These are phyloP conservation scores for Trypanosoma boissoni DNA, from an alignment of 208 protist genomes.

Conservation along the genomic window DNA sequence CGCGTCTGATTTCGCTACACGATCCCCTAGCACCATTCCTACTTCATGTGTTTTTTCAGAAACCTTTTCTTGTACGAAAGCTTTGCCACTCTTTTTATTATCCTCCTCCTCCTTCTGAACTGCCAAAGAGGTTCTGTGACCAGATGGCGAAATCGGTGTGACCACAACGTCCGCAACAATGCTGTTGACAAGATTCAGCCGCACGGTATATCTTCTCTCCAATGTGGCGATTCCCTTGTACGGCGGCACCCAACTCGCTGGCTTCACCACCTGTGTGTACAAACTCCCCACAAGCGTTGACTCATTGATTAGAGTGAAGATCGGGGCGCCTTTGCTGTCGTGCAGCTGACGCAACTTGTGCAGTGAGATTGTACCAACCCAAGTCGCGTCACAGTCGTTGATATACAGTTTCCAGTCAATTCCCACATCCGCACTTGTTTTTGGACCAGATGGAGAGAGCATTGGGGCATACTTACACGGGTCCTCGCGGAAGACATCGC, in stretches of 20 bases:
- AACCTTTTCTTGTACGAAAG: not conserved
- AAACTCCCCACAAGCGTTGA: slow-evolving; percentile 61
- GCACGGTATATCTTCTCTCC: slow-evolving; percentile 40
- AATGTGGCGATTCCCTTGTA: slow-evolving; percentile 41
- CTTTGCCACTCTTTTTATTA: too few species aligned
- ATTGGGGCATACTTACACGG: slow-evolving; percentile 84
- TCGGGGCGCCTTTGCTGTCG: slow-evolving; percentile 46
- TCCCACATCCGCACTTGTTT: slow-evolving; percentile 9
- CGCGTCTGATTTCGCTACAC: not conserved
- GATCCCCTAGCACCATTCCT: not conserved
- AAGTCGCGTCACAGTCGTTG: slow-evolving; percentile 84
- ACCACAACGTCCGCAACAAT: slow-evolving; percentile 44
- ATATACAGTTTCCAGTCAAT: slow-evolving; percentile 81
- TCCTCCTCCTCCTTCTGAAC: too few species aligned
- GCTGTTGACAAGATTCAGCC: slow-evolving; percentile 53
- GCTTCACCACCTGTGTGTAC: slow-evolving; percentile 78
- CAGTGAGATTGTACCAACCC: slow-evolving; percentile 72
- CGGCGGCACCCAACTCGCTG: slow-evolving; percentile 47
- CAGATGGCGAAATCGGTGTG: not conserved
- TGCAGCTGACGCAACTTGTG: slow-evolving; percentile 61
- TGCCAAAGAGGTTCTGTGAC: too few species aligned
- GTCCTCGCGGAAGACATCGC: slow-evolving; percentile 72
- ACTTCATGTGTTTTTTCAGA: not conserved
- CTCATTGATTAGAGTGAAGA: slow-evolving; percentile 54
- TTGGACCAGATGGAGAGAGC: slow-evolving; percentile 48